Evolutionary conservation across 371 early-diverging fungal species (phyloP), one percentile per base, ranked within the genome.

Genomic region (Massospora cicadina): DNA sequence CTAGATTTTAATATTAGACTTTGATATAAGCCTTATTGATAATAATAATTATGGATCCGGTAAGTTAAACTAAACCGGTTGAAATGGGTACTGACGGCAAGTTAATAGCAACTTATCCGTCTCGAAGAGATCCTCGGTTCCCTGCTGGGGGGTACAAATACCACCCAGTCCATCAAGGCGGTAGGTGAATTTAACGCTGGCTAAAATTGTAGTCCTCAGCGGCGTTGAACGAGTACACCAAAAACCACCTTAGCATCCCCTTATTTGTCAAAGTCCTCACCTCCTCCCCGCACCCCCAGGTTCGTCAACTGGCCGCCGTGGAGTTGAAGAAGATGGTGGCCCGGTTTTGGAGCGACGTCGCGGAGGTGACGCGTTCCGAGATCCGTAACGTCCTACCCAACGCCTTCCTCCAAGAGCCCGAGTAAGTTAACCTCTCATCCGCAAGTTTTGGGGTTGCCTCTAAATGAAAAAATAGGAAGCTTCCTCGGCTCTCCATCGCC

Each of bases 261-360:
- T 43, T 43, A 43, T 43, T 43, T 43, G 17, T 43, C 17, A 43
- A 43, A 43, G 43, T 43, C 10, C 5, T 43, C 17, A 17, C 10
- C 17, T 5, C 43, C 43, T 43, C 43, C 57, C 5, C 24, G 29
- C 28, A 23, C 62, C 55, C 63, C 26, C 71, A 81, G 77, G 75
- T 91, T 33, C 86, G 91, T 59, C 91, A 92, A 72, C 74, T 93
- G 43, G 88, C 91, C 30, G 87, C 91, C 3, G 90, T 93, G 31
- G 93, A 93, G 76, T 80, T 88, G 63, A 82, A 88, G 68, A 93
- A 93, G 69, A 82, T 85, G 68, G 75, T 86, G 29, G 64, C 80
- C 17, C 82, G 77, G 71, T 81, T 75, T 74, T 93, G 92, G 92
- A 71, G 71, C 21, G 76, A 82, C n/a, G 65, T 88, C 7, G 83